These are phyloP conservation scores for Lactifluus piperatus DNA, from an alignment of 768 basidiomycete species.

Conservation along the genomic window DNA sequence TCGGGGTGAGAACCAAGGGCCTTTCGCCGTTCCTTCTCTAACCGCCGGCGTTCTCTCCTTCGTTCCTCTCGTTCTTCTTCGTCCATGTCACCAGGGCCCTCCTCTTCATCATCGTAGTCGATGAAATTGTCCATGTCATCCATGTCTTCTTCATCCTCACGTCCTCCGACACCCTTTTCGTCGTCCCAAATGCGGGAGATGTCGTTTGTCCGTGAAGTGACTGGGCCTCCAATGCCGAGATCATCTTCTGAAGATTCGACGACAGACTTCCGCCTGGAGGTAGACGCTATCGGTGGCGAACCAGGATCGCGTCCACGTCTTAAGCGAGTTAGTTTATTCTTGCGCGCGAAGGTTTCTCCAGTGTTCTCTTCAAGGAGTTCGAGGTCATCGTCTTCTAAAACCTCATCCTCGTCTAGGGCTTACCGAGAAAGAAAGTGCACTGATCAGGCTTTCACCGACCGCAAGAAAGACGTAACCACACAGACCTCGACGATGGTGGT, in stretches of 20 bases:
- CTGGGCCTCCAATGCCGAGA: slow-evolving; percentile 45
- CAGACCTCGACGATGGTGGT: slow-evolving; percentile 53
- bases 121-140: slow-evolving; percentile 74
- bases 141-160: slow-evolving; percentile 55
- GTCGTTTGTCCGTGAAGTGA: slow-evolving; percentile 44
- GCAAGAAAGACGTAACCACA: slow-evolving; percentile 20
- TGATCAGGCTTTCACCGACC: slow-evolving; percentile 1
- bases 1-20: slow-evolving; percentile 60
- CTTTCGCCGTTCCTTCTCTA: slow-evolving; percentile 58
- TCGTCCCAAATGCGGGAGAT: slow-evolving; percentile 84
- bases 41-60: slow-evolving; percentile 55
- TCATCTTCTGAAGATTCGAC: slow-evolving; percentile 77
- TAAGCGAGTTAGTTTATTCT: slow-evolving; percentile 62
- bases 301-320: slow-evolving; percentile 68
- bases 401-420: slow-evolving; percentile 47
- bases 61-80: slow-evolving; percentile 71
- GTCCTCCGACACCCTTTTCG: slow-evolving; percentile 38
- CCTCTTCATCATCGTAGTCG: slow-evolving; percentile 62
- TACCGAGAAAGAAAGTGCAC: not conserved
- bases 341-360: slow-evolving; percentile 55
- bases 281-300: slow-evolving; percentile 55
- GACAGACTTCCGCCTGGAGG: slow-evolving; percentile 48
- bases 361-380: slow-evolving; percentile 82
- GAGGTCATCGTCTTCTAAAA: slow-evolving; percentile 78
- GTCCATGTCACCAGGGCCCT: slow-evolving; percentile 50